Conservation (phyloP, 2,329 filamentous ascomycete species). For the Fusarium avenaceum region DNA sequence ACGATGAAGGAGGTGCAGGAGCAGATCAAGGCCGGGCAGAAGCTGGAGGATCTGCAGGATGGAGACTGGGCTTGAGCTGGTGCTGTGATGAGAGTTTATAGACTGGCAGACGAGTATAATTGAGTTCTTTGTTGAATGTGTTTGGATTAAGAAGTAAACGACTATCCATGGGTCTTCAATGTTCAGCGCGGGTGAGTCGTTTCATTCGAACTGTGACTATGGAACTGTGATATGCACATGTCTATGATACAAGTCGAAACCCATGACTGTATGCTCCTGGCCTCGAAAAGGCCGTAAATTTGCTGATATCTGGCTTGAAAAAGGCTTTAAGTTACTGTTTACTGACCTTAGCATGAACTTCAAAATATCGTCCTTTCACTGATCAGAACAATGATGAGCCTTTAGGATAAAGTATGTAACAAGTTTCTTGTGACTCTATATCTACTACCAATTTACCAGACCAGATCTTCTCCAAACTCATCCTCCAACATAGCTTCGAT, state of each 20-base stretch:
- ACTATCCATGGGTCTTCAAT: accelerated
- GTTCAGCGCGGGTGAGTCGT: accelerated
- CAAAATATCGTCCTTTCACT: no score
- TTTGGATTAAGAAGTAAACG: accelerated
- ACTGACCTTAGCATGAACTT: no score
- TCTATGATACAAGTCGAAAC: no score
- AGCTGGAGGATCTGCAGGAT: constrained; percentile 37
- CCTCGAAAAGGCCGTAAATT: no score
- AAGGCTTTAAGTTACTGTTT: no score
- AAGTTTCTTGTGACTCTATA: background rate
- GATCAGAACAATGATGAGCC: no score
- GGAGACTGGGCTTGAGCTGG: constrained; percentile 26
- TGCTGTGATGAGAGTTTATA: background rate
- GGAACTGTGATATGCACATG: accelerated
- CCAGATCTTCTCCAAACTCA: background rate
- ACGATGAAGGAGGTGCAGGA: constrained; percentile 38
- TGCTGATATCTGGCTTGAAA: no score
- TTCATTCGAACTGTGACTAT: no score
- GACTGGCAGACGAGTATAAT: background rate
- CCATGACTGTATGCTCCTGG: no score
- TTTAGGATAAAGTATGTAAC: no score
- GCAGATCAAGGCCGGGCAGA: constrained; percentile 31
- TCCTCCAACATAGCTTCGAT: constrained; percentile 23
- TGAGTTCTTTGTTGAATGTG: background rate
- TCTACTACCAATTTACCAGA: background rate